A percentile compares a stretch with the other conserved stretches of the same genome.
Conservation (phyloP, 2,329 filamentous ascomycete genomes). For the Arthrobotrys sinensis region DNA sequence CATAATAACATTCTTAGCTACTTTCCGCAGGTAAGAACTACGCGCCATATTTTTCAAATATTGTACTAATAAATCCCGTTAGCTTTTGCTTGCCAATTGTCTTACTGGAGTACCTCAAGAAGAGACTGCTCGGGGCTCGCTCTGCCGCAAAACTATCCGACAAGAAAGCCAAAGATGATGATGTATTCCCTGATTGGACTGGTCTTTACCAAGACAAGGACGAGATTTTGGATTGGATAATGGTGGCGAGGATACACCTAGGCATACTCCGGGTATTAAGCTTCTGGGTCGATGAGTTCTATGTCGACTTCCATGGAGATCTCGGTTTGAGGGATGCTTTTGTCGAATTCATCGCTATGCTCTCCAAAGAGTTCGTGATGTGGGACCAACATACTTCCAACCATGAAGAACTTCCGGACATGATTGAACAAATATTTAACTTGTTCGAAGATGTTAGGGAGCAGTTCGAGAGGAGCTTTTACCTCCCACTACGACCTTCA, state of each 20-base stretch:
- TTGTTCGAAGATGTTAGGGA: slow-evolving; percentile 64
- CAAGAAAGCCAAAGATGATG: slow-evolving; percentile 64
- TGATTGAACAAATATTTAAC: slow-evolving; percentile 64
- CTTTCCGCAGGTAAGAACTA: slow-evolving; percentile 64
- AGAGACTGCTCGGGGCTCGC: slow-evolving; percentile 65
- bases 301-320: slow-evolving; percentile 65
- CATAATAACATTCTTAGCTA: slow-evolving; percentile 65
- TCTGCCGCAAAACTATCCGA: slow-evolving; percentile 64
- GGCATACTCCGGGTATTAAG: slow-evolving; percentile 65
- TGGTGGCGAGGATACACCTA: slow-evolving; percentile 65
- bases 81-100: slow-evolving; percentile 64
- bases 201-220: slow-evolving; percentile 64
- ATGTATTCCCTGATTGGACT: slow-evolving; percentile 65
- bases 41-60: neutral
- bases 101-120: slow-evolving; percentile 65
- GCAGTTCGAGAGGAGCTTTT: slow-evolving; percentile 62
- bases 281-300: slow-evolving; percentile 65
- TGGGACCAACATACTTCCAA: slow-evolving; percentile 63
- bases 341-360: slow-evolving; percentile 64
- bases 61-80: neutral
- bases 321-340: slow-evolving; percentile 64
- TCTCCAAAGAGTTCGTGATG: slow-evolving; percentile 63
- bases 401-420: slow-evolving; percentile 62
- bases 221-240: slow-evolving; percentile 64
- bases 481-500: slow-evolving; percentile 53